Conservation (phyloP, 164 flowering plant genomes). For the Houttuynia cordata region DNA sequence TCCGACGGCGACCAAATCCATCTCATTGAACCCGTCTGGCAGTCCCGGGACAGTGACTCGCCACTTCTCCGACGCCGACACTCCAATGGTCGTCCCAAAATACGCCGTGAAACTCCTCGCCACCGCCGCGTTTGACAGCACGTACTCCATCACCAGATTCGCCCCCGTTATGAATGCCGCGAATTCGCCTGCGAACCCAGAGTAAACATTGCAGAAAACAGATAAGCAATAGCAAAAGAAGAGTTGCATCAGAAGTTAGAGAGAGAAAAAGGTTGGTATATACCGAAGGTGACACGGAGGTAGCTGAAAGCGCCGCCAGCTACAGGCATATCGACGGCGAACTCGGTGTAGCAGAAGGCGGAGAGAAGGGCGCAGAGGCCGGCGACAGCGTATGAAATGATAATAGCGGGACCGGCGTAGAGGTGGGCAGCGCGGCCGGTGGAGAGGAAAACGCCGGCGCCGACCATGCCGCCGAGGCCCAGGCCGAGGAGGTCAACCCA, state of each 20-base stretch:
- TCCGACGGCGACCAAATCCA: slow-evolving; percentile 51
- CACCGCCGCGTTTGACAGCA: slow-evolving; percentile 69
- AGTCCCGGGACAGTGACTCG: slow-evolving; percentile 28
- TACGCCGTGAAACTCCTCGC: slow-evolving; percentile 62
- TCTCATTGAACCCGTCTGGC: slow-evolving; percentile 45
- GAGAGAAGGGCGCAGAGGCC: slow-evolving; percentile 88
- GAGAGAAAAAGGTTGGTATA: too few species aligned
- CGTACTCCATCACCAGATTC: slow-evolving; percentile 68
- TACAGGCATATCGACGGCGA: slow-evolving; percentile 87
- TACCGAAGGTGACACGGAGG: slow-evolving; percentile 80
- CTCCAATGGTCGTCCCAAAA: slow-evolving; percentile 39
- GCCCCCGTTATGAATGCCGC: slow-evolving; percentile 62
- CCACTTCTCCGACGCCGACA: slow-evolving; percentile 32
- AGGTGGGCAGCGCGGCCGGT: slow-evolving; percentile 43
- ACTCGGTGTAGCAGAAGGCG: slow-evolving; percentile 90
- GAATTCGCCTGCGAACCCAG: slow-evolving; percentile 44
- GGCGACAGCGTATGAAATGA: slow-evolving; percentile 76
- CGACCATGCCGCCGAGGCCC: slow-evolving; percentile 90
- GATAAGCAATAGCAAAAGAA: background rate
- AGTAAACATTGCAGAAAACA: background rate
- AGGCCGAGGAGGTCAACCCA: slow-evolving; percentile 74
- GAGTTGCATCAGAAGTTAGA: background rate
- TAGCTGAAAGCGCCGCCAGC: slow-evolving; percentile 97
- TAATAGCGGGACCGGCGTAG: slow-evolving; percentile 64
- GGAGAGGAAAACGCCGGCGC: slow-evolving; percentile 83